Base-by-base conservation (phyloP, 257 asterid genomes). In the Prunella vulgaris region DNA sequence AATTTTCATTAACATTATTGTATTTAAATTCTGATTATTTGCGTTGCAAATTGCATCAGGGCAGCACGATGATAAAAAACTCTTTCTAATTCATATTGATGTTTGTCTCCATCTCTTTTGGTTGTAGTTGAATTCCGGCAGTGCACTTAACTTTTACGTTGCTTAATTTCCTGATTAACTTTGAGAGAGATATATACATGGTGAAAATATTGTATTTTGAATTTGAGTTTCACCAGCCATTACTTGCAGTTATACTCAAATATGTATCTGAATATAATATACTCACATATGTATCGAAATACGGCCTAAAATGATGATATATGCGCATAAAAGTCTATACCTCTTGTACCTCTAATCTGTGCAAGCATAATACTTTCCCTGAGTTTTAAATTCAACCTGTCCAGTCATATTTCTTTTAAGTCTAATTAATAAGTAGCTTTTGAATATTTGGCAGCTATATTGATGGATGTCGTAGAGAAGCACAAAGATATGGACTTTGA, bases 401-500 rank as follows among this genome's bases (percentile, higher is more conserved):
- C 9, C 0, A 42, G 51, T 59, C 44, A 2, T 2, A 10, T 30
- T 33, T 32, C 9, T 7, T 22, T 8, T 14, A 32, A 32, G 15
- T 33, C 68, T 37, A 15, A 37, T 10, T 20, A 37, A 10, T 64
- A 20, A 18, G 20, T 17, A 37, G 48, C 49, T 64, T 54, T 35
- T 62, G 28, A 33, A 24, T 27, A 10, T 65, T 40, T 42, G 46
- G 38, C 61, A 73, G 62, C 27, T 30, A 38, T 42, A 14, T 42
- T 4, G 51, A 18, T 49, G 25, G 57, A 17, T 49, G 57, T 18
- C n/a, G 54, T 70, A 33, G 53, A 33, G 53, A n/a, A 7, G 57
- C 38, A 33, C 68, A 30, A 15, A 44, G 53, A 21, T 38, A 62
- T 49, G 40, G 63, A 71, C 68, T 52, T 71, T 14, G 62, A 60